Base-by-base conservation (phyloP, 345 rosid species). In the Linum lewisii region DNA sequence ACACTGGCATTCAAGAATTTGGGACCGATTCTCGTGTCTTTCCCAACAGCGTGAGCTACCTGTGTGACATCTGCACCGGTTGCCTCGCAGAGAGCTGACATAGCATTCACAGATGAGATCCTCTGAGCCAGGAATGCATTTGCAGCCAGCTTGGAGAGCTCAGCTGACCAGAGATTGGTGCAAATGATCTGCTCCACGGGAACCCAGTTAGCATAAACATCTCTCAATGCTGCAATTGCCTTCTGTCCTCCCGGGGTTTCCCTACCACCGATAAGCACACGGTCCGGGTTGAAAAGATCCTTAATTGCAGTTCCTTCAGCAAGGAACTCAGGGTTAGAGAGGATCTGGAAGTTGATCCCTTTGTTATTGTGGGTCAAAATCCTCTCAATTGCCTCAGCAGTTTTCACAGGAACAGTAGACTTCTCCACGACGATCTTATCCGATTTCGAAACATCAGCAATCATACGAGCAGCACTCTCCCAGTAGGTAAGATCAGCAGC, bases 151-250 rank as follows among this genome's bases (percentile, higher is more conserved):
- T 69, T 69, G 2, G 73, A 69, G 10, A 69, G 64, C 54, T 69
- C 73, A 18, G 73, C 73, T 36, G 73, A 63, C 73, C 73, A 69
- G 2, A 69, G 68, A 58, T 69, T 69, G 42, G 73, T 52, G 19
- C 58, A 20, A 16, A 66, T 51, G 58, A 66, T 66, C 25, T 62
- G 50, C 13, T 51, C 63, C 38, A 58, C 69, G 1, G 69, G 69
- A 51, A 66, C 69, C 69, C 69, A 66, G 5, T 66, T 57, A 15
- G 69, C 58, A 59, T 66, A 66, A 0, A 66, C 69, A 32, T 66
- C 57, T 51, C 59, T 66, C 51, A 66, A 36, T 18, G 58, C 58
- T 53, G 51, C 50, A 51, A 66, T 51, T 16, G 69, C 69, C 26
- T 66, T 66, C 18, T 49, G 69, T 20, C 69, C 69, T 21, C 20